phyloP scores from a whole-genome alignment of 768 basidiomycete genomes.

The Pisolithus marmoratus region DNA sequence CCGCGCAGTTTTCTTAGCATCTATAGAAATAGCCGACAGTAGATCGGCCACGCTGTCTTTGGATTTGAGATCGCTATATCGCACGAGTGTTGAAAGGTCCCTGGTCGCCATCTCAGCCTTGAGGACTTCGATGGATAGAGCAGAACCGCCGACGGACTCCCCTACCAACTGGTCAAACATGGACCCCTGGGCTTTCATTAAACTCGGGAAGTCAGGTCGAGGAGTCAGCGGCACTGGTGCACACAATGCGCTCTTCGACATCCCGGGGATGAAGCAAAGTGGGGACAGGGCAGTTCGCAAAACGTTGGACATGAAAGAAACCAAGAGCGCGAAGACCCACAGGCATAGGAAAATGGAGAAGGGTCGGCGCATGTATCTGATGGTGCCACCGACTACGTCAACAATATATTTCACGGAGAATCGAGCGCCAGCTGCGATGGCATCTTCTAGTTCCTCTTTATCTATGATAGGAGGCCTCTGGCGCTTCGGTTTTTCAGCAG shows the following conservation, averaged over 20 bases:
- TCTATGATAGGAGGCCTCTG: conserved; percentile 25
- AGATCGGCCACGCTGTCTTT: conserved; percentile 50
- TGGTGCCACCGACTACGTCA: conserved; percentile 42
- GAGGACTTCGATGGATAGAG: conserved; percentile 62
- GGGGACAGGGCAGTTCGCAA: conserved; percentile 49
- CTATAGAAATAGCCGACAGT: conserved; percentile 49
- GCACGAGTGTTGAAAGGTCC: conserved; percentile 61
- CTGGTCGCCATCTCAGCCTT: conserved; percentile 72
- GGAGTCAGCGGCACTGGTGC: conserved; percentile 8
- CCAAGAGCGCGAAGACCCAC: conserved; percentile 43
- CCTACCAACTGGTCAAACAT: conserved; percentile 60
- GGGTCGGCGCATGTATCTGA: conserved; percentile 50
- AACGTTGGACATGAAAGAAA: conserved; percentile 35
- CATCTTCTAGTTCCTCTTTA: conserved; percentile 20
- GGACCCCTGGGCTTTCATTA: conserved; percentile 55
- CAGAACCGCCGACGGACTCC: conserved; percentile 52
- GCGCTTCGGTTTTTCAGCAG: conserved; percentile 18
- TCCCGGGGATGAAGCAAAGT: conserved; percentile 55
- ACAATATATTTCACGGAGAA: conserved; percentile 36
- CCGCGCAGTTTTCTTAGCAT: conserved; percentile 55
- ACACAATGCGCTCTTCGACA: conserved; percentile 48
- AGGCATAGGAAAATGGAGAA: conserved; percentile 49
- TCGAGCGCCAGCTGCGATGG: conserved; percentile 16
- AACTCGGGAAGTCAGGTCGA: conserved; percentile 57
- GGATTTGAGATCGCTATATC: conserved; percentile 54